Evolutionary conservation across 2,329 filamentous ascomycete genomes (phyloP).

Genomic region (Fusarium sp.): DNA sequence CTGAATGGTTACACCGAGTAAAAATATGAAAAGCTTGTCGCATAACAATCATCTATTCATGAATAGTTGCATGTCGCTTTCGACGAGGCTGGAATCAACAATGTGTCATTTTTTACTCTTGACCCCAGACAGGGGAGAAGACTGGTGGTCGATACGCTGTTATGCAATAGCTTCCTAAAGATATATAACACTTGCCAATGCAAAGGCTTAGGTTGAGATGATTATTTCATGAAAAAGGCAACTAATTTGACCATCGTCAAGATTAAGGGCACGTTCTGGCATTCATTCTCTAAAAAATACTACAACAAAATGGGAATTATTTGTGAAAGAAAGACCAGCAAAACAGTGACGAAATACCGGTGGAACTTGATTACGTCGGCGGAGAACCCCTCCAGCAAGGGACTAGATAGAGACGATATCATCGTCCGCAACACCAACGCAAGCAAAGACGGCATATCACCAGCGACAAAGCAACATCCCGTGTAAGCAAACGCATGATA

Average conservation of each 20-base stretch:
- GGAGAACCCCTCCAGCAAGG: constrained; percentile 3
- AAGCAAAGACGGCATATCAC: constrained; percentile 2
- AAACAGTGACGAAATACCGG: constrained; percentile 23
- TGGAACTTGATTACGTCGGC: constrained; percentile 29
- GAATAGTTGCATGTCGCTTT: too few species aligned
- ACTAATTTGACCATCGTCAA: not conserved
- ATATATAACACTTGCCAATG: too few species aligned
- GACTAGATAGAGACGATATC: not conserved
- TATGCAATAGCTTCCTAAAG: too few species aligned
- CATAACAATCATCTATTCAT: too few species aligned
- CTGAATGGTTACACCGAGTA: too few species aligned
- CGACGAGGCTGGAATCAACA: too few species aligned
- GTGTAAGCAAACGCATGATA: not conserved
- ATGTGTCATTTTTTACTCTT: too few species aligned
- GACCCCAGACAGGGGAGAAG: too few species aligned
- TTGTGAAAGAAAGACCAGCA: not conserved
- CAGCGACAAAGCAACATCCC: not conserved
- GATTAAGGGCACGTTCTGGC: not conserved
- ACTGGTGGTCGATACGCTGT: too few species aligned
- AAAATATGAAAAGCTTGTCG: too few species aligned
- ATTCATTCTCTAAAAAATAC: not conserved
- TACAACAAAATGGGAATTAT: not conserved
- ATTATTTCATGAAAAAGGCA: not conserved
- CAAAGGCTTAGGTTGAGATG: not conserved
- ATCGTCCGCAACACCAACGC: not conserved